Conservation (phyloP, 345 rosid genomes). For the Hevea brasiliensis region DNA sequence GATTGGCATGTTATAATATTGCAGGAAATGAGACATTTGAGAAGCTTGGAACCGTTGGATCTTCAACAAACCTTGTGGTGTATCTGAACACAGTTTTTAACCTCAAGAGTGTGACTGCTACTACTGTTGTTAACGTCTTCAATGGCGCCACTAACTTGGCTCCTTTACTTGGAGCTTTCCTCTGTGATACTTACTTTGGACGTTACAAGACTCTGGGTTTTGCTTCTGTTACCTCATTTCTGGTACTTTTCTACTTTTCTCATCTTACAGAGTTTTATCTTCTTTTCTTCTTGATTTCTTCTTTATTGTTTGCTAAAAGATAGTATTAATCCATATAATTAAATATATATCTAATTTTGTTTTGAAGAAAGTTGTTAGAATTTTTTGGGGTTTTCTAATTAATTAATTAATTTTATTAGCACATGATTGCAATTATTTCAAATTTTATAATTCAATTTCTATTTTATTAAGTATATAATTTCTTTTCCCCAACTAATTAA, state of each 20-base stretch:
- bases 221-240: constrained; percentile 34
- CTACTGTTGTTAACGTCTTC: constrained; percentile 29
- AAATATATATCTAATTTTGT: no score
- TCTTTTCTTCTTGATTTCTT: not conserved
- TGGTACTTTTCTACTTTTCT: constrained; percentile 28
- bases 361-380: no score
- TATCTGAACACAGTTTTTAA: constrained; percentile 41
- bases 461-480: no score
- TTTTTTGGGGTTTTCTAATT: no score
- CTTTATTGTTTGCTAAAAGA: no score
- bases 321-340: no score
- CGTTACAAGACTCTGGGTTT: constrained; percentile 33
- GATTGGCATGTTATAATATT: not conserved
- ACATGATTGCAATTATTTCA: no score
- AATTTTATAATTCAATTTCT: no score
- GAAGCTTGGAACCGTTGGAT: constrained; percentile 28
- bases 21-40: constrained; percentile 47
- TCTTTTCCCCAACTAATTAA: no score
- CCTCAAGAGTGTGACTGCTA: constrained; percentile 37
- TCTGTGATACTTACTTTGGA: constrained; percentile 35
- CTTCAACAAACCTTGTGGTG: constrained; percentile 31
- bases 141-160: constrained; percentile 34
- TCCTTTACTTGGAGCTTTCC: constrained; percentile 42
- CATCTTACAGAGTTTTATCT: no score
- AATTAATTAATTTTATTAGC: no score